Conservation (phyloP, 1,284 basidiomycete species). For the Cryptococcus wingfieldii region DNA sequence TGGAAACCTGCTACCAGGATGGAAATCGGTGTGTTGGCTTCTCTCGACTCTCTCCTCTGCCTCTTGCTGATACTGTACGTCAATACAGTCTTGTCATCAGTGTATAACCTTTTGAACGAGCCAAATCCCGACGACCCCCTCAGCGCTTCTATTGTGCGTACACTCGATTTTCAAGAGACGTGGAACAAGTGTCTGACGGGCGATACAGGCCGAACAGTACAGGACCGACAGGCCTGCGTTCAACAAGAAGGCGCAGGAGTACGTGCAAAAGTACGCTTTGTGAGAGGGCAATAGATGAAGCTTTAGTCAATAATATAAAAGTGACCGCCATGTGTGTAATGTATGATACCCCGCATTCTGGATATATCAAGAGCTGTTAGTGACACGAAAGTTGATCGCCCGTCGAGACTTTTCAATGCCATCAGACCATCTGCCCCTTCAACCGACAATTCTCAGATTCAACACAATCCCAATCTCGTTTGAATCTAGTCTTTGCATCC, state of each 20-base stretch:
- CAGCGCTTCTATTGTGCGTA: constrained; percentile 50
- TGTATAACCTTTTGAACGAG: constrained; percentile 81
- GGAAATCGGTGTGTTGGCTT: constrained; percentile 57
- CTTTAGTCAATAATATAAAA: neutral
- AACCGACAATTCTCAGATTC: too few species aligned
- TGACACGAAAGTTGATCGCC: too few species aligned
- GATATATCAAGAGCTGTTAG: neutral
- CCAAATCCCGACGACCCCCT: constrained; percentile 87
- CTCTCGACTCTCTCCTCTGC: neutral
- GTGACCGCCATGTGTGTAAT: neutral
- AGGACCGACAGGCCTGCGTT: constrained; percentile 36
- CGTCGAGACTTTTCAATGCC: too few species aligned
- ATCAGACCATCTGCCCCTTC: too few species aligned
- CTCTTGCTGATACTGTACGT: neutral
- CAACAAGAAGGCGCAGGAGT: constrained; percentile 43
- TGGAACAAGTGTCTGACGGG: neutral
- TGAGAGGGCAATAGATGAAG: neutral
- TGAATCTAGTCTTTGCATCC: too few species aligned
- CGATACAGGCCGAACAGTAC: constrained; percentile 44
- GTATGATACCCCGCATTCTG: neutral
- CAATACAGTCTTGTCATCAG: constrained; percentile 64
- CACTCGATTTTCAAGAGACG: neutral
- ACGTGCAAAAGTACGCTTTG: constrained; percentile 29
- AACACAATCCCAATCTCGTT: too few species aligned
- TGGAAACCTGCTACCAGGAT: constrained; percentile 86